Evolutionary conservation across 2,329 filamentous ascomycete genomes (phyloP).

Genomic region (Pseudogymnoascus sp.): DNA sequence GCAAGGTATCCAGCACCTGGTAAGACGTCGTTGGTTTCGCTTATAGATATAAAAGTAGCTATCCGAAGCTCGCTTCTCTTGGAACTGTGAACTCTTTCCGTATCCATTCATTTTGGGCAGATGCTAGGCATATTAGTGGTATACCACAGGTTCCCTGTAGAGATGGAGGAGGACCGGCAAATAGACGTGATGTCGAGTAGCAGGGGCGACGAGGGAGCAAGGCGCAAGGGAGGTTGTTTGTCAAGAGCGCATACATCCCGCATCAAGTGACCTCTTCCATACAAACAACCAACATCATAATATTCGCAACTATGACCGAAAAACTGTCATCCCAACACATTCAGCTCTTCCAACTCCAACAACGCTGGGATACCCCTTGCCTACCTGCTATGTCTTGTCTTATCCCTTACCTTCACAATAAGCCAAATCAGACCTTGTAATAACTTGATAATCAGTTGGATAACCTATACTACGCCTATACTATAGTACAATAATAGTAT

Average conservation of each 20-base stretch:
- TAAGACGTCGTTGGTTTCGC: background rate
- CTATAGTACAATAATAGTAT: background rate
- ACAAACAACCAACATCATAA: background rate
- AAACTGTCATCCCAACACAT: background rate
- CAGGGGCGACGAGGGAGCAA: background rate
- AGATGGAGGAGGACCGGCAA: background rate
- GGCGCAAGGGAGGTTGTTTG: background rate
- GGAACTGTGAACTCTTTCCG: background rate
- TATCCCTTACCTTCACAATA: background rate
- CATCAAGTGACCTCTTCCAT: background rate
- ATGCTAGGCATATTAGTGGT: background rate
- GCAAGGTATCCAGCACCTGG: background rate
- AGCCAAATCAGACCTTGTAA: background rate
- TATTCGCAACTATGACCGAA: background rate
- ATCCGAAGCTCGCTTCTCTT: background rate
- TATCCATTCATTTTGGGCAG: too few species aligned
- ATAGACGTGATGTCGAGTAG: background rate
- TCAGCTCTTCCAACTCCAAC: background rate
- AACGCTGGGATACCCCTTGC: background rate
- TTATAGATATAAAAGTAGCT: background rate
- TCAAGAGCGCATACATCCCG: background rate
- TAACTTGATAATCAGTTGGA: background rate
- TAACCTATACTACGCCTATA: background rate
- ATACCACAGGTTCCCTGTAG: background rate
- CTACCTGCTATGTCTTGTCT: background rate